Evolutionary conservation across 257 asterid genomes (phyloP).

Genomic region (Sherardia arvensis): DNA sequence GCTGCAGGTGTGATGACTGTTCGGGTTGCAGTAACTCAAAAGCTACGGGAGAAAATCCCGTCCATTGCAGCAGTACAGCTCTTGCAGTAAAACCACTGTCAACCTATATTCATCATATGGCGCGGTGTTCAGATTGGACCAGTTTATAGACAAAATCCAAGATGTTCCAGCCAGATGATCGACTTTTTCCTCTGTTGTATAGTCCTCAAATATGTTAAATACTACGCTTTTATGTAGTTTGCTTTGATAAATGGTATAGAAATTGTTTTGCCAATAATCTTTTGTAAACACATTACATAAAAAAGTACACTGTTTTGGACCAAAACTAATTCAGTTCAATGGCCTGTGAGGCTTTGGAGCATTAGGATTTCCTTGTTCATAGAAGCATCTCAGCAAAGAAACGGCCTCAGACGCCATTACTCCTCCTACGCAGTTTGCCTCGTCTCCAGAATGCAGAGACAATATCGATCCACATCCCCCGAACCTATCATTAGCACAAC

Average conservation of each 20-base stretch:
- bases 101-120: background rate
- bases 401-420: constrained; percentile 76
- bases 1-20: constrained; percentile 96
- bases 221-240: background rate
- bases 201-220: background rate
- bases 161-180: background rate
- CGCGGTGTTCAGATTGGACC: background rate
- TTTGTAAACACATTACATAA: too few species aligned
- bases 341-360: constrained; percentile 86
- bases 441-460: constrained; percentile 50
- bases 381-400: constrained; percentile 61
- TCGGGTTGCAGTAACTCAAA: constrained; percentile 93
- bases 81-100: constrained; percentile 32
- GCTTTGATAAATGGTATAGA: background rate
- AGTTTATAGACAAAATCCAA: background rate
- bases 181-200: background rate
- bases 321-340: background rate
- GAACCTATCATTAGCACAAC: constrained; percentile 88
- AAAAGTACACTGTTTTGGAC: too few species aligned
- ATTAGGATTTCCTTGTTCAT: constrained; percentile 95
- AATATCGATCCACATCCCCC: constrained; percentile 96
- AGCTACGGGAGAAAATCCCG: constrained; percentile 85
- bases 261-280: background rate
- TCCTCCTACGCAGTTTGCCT: constrained; percentile 68
- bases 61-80: constrained; percentile 93